Evolutionary conservation across 306 rosid genomes (phyloP).

Genomic region (Begonia masoniana): DNA sequence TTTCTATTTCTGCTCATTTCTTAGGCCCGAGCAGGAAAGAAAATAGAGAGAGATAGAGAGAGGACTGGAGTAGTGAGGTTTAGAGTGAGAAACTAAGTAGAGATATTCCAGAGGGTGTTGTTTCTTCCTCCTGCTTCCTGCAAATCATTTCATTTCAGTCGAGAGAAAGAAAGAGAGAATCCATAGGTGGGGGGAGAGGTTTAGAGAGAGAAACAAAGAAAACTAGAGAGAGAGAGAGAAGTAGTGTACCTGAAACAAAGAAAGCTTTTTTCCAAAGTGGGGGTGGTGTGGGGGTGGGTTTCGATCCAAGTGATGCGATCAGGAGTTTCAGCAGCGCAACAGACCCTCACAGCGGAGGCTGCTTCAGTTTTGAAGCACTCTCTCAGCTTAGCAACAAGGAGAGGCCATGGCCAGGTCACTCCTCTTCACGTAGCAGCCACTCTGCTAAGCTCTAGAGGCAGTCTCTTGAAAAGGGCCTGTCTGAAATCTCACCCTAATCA

Average conservation of each 20-base stretch:
- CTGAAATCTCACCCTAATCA: slow-evolving; percentile 64
- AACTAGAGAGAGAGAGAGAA: neutral
- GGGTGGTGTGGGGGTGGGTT: slow-evolving; percentile 47
- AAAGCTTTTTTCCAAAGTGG: slow-evolving; percentile 14
- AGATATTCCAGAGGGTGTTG: too few relatives aligned
- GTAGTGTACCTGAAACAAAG: neutral
- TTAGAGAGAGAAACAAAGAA: neutral
- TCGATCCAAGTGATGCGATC: slow-evolving; percentile 72
- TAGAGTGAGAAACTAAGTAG: too few relatives aligned
- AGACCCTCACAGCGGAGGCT: slow-evolving; percentile 98
- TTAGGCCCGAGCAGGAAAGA: too few relatives aligned
- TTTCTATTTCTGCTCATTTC: too few relatives aligned
- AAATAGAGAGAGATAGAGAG: too few relatives aligned
- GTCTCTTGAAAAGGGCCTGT: slow-evolving; percentile 54
- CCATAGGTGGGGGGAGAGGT: neutral
- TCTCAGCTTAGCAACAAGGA: slow-evolving; percentile 61
- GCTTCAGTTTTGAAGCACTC: slow-evolving; percentile 84
- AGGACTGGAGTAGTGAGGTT: too few relatives aligned
- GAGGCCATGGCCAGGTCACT: slow-evolving; percentile 97
- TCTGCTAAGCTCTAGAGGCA: slow-evolving; percentile 46
- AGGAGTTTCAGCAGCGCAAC: slow-evolving; percentile 72
- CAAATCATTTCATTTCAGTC: too few relatives aligned
- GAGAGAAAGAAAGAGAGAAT: too few relatives aligned
- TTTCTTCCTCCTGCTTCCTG: too few relatives aligned
- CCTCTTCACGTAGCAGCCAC: slow-evolving; percentile 87